Evolutionary conservation across 345 rosid species (phyloP), one percentile per base, ranked within the genome.

Genomic region (Heritiera fomes): DNA sequence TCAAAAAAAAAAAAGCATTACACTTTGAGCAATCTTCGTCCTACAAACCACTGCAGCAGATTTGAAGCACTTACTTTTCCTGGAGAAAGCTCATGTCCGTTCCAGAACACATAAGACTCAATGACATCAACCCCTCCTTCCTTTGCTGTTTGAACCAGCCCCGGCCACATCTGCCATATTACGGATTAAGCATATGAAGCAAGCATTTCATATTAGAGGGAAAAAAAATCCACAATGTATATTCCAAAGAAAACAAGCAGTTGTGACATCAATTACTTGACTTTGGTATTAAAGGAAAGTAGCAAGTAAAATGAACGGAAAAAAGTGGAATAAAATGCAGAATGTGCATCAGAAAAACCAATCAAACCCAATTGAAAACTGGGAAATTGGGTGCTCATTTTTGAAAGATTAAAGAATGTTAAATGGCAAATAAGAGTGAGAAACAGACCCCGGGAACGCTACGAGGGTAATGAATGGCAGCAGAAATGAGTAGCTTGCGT

Each of bases 31-130:
- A 49, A 28, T 7, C 12, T 4, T 32, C 8, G 11, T 17, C 52
- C 14, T 8, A 49, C 8, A 45, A 40, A 69, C 47, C 1, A 77
- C 28, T 12, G 3, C 56, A 59, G 9, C 59, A 34, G 68, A 38
- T 61, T n/a, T 14, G 30, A 45, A 12, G 17, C 8, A 80, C 90
- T 82, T 65, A 90, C 99, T 83, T 91, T 84, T 79, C 89, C 90
- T 6, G 88, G 92, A 83, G 95, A 85, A 72, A 85, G 93, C 77
- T 93, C 98, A 58, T 95, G 99, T 5, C 95, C 98, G 83, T 92
- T 93, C 98, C 99, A 95, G 78, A 95, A 95, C 20, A 95, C 99
- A 74, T 95, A 95, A 8, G 99, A 91, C 46, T 95, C 98, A 7
- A 95, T 89, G 6, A 77, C 91, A 77, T 95, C 88, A 63, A 85